Conservation (phyloP, 257 asterid genomes). For the Penstemon barbatus region DNA sequence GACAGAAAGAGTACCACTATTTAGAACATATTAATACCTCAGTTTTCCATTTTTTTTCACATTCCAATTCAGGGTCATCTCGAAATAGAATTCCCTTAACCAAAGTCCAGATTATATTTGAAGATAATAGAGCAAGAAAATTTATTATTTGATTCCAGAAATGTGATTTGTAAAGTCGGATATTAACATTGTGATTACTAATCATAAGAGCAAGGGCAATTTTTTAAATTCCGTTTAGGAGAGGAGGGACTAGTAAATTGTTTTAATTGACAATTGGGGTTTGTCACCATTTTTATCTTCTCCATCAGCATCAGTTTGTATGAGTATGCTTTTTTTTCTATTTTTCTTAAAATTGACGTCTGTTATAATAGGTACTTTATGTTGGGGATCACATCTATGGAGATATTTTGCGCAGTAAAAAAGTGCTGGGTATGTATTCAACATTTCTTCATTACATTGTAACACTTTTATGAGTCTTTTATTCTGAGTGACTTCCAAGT, state of each 20-base stretch:
- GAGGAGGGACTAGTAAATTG: constrained; percentile 7
- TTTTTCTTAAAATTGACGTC: constrained; percentile 27
- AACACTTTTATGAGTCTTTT: not conserved
- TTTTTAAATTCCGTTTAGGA: not conserved
- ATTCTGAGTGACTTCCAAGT: too few species aligned
- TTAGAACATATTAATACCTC: not conserved
- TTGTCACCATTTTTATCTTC: constrained; percentile 24
- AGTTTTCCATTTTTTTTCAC: constrained; percentile 18
- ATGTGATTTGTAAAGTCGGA: constrained; percentile 4
- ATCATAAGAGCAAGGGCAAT: not conserved
- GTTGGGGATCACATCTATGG: constrained; percentile 99
- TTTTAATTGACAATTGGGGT: constrained; percentile 16
- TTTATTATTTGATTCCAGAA: constrained; percentile 4
- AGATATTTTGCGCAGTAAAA: constrained; percentile 94
- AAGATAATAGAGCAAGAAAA: constrained; percentile 7
- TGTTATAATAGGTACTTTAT: constrained; percentile 71
- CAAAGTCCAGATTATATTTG: constrained; percentile 2
- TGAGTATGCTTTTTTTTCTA: not conserved
- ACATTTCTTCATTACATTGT: constrained; percentile 1
- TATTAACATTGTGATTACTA: not conserved
- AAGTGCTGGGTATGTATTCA: constrained; percentile 69
- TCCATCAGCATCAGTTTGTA: constrained; percentile 3
- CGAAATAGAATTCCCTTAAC: constrained; percentile 6
- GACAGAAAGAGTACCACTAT: constrained; percentile 1
- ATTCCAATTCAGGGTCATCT: not conserved